Percentiles rank a stretch among this genome's conserved stretches.
Evolutionary conservation across 2,329 filamentous ascomycete genomes (phyloP).

Genomic region (Cercospora beticola): DNA sequence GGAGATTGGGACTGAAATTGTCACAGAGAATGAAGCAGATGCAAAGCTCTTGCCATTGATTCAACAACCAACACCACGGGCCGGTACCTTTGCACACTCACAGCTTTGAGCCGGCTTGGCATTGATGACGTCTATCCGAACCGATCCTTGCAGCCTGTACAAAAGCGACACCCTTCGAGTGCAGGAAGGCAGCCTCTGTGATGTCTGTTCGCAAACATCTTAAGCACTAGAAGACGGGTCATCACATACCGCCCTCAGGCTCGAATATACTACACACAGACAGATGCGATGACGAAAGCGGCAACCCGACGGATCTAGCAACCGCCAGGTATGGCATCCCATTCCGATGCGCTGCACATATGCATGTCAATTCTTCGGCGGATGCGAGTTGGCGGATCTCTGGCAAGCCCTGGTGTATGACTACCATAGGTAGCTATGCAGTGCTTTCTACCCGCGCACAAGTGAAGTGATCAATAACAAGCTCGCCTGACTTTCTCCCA

Average conservation of each 20-base stretch:
- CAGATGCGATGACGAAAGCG: neutral
- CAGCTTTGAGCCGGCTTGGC: slow-evolving; percentile 1
- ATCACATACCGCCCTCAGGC: neutral
- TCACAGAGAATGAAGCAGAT: neutral
- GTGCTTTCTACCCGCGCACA: neutral
- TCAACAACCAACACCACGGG: neutral
- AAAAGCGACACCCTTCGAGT: neutral
- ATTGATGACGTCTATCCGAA: neutral
- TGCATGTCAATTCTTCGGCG: neutral
- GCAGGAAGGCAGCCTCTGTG: neutral
- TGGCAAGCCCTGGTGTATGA: neutral
- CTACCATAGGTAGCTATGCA: neutral
- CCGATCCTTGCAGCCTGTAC: neutral
- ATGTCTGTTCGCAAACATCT: neutral
- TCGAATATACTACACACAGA: neutral
- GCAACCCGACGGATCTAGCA: neutral
- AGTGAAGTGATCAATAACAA: neutral
- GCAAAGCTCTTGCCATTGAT: slow-evolving; percentile 5
- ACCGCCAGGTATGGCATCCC: neutral
- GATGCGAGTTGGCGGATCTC: no score
- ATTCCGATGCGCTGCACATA: neutral
- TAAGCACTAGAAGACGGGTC: neutral
- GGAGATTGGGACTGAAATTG: neutral
- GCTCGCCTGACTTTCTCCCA: neutral
- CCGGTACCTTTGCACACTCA: slow-evolving; percentile 2